phyloP scores from a whole-genome alignment of 75 land plant species.

The Adiantum capillusveneris region DNA sequence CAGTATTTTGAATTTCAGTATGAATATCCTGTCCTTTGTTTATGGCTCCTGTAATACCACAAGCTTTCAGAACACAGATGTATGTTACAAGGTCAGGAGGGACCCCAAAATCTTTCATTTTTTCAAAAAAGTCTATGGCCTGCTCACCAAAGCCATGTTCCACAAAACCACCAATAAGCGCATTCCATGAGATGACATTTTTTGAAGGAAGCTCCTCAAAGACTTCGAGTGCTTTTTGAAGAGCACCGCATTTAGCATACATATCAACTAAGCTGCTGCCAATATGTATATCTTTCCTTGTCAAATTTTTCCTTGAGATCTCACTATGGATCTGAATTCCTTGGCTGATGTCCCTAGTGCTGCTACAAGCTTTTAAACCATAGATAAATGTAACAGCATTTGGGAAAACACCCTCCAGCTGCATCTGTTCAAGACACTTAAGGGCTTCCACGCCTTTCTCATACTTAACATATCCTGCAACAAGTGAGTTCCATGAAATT shows the following conservation, averaged over 20 bases:
- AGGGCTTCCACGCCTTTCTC: conserved; percentile 7
- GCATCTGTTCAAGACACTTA: conserved; percentile 2
- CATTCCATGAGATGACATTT: conserved; percentile 63
- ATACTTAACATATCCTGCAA: neutral
- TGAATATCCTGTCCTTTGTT: conserved; percentile 56
- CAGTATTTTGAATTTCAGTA: conserved; percentile 27
- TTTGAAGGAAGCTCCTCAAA: conserved; percentile 38
- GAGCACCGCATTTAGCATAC: conserved; percentile 62
- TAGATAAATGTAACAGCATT: conserved; percentile 7
- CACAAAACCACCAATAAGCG: conserved; percentile 62
- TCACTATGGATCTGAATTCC: conserved; percentile 24
- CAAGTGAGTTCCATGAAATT: neutral
- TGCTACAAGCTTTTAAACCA: conserved; percentile 15
- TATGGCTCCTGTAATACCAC: conserved; percentile 40
- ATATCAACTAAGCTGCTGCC: conserved; percentile 58
- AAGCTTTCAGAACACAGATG: conserved; percentile 24
- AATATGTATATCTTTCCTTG: conserved; percentile 29
- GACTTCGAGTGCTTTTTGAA: conserved; percentile 42
- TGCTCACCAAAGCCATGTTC: conserved; percentile 49
- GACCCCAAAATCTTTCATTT: conserved; percentile 33
- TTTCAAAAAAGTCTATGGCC: conserved; percentile 44
- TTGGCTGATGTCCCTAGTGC: neutral
- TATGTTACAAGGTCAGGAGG: conserved; percentile 46
- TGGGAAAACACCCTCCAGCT: neutral
- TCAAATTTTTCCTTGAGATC: conserved; percentile 13